Conservation (phyloP, 331 rosid species). For the Quercus phellos region DNA sequence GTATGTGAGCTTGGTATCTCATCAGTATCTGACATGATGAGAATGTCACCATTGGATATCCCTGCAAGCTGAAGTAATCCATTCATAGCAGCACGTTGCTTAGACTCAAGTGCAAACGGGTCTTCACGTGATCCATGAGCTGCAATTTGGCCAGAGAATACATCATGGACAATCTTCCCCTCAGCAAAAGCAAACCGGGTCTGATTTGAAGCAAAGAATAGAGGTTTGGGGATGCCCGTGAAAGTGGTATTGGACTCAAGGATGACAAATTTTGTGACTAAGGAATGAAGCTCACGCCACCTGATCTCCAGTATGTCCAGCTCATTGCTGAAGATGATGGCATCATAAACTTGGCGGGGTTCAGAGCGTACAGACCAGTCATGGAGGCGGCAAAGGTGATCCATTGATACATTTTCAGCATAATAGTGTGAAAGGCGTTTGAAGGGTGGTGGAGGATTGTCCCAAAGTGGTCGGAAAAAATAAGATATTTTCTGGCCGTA, state of each 20-base stretch:
- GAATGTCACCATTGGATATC: slow-evolving; percentile 62
- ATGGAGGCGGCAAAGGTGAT: slow-evolving; percentile 77
- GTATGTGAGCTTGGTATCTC: slow-evolving; percentile 89
- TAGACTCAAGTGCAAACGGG: slow-evolving; percentile 63
- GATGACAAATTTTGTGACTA: slow-evolving; percentile 68
- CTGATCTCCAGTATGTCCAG: slow-evolving; percentile 80
- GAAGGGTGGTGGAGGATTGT: slow-evolving; percentile 63
- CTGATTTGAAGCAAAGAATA: slow-evolving; percentile 40
- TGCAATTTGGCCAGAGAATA: slow-evolving; percentile 46
- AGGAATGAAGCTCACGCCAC: slow-evolving; percentile 76
- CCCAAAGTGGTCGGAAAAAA: slow-evolving; percentile 92
- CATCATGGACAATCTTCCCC: slow-evolving; percentile 39
- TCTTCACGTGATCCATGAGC: slow-evolving; percentile 35
- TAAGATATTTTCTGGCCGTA: slow-evolving; percentile 54
- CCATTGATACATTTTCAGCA: slow-evolving; percentile 79
- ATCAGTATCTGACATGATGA: slow-evolving; percentile 77
- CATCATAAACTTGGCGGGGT: slow-evolving; percentile 72
- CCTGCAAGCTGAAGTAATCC: slow-evolving; percentile 48
- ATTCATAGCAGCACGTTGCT: slow-evolving; percentile 73
- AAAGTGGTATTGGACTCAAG: slow-evolving; percentile 75
- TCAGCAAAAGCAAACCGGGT: slow-evolving; percentile 59
- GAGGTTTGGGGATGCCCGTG: slow-evolving; percentile 79
- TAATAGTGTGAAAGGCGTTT: slow-evolving; percentile 61
- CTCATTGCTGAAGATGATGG: slow-evolving; percentile 84
- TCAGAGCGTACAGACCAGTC: slow-evolving; percentile 74